Percentiles rank a stretch among this genome's conserved stretches.
These are phyloP conservation scores for Thalassiosira delicatula DNA, from an alignment of 352 stramenopile genomes.

Conservation along the genomic window DNA sequence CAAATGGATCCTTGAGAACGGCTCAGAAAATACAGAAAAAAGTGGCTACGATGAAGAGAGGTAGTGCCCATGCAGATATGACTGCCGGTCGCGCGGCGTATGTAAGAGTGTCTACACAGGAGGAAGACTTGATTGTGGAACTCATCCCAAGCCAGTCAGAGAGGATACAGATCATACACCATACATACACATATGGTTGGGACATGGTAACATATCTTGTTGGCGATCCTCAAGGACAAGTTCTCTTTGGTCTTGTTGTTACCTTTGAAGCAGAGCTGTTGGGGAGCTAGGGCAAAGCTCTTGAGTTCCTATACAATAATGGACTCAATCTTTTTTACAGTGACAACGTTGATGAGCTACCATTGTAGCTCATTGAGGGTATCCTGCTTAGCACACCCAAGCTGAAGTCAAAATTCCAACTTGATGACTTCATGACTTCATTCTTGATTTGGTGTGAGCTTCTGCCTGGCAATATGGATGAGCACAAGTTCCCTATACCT, in stretches of 20 bases:
- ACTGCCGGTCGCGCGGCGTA: constrained; percentile 18
- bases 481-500: constrained; percentile 29
- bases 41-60: background rate
- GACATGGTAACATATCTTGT: constrained; percentile 30
- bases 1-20: constrained; percentile 6
- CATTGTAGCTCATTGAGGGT: constrained; percentile 24
- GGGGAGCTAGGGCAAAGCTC: constrained; percentile 13
- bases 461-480: background rate
- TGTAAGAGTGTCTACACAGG: constrained; percentile 9
- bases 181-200: constrained; percentile 33
- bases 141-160: constrained; percentile 19
- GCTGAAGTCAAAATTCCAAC: constrained; percentile 39
- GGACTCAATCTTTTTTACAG: constrained; percentile 35
- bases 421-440: constrained; percentile 42
- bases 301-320: constrained; percentile 31
- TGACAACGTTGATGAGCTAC: constrained; percentile 10
- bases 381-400: constrained; percentile 22
- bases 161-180: constrained; percentile 32
- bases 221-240: constrained; percentile 17
- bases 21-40: constrained; percentile 31
- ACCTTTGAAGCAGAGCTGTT: constrained; percentile 24
- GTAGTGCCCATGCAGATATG: background rate
- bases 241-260: constrained; percentile 33
- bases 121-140: constrained; percentile 14
- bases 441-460: constrained; percentile 29